Base-by-base conservation (phyloP, 1,284 basidiomycete species). In the Entoloma clypeatum region DNA sequence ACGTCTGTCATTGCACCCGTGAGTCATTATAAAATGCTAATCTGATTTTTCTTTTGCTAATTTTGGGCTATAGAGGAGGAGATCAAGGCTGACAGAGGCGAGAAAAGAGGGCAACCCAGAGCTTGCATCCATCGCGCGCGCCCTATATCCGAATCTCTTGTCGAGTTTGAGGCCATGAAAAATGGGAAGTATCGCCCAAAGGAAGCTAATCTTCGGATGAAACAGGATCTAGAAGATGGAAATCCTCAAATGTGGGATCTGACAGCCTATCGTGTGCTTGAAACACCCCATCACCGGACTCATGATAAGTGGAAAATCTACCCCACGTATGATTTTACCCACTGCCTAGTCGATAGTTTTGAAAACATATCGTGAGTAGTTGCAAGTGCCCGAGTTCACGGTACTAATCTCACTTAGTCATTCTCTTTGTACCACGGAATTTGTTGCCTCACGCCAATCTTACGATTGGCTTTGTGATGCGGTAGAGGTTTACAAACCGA, bases 171-270 rank as follows among this genome's bases (percentile, higher is more conserved):
- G 65, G 81, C 77, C 47, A 99, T 99, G 96, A 92, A 85, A 67
- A 74, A 84, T 46, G 96, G 96, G 11, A 75, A 83, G 53, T 98
- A 95, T 66, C 72, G 80, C 41, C 92, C 93, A 30, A 92, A 93
- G 54, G 83, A 93, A 63, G 93, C 89, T 13, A 91, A 88, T 51
- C 68, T 99, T 38, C 81, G 96, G 33, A 99, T 99, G 96, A 99
- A 99, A 70, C 92, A 95, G 70, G 91, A 99, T 61, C 68, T 99
- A 26, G 75, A 81, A 39, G 89, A 92, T 47, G 88, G 89, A 8
- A 99, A 99, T 65, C 95, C 96, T 17, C 93, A 95, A 68, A 98
- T 99, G 95, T 99, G 96, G 96, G 96, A 99, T 67, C 67, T 97
- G 43, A 91, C 97, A 34, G 95, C 95, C 11, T 99, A 99, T 62